Conservation (phyloP, 2,329 filamentous ascomycete species). For the Geoglossum cookeanum region DNA sequence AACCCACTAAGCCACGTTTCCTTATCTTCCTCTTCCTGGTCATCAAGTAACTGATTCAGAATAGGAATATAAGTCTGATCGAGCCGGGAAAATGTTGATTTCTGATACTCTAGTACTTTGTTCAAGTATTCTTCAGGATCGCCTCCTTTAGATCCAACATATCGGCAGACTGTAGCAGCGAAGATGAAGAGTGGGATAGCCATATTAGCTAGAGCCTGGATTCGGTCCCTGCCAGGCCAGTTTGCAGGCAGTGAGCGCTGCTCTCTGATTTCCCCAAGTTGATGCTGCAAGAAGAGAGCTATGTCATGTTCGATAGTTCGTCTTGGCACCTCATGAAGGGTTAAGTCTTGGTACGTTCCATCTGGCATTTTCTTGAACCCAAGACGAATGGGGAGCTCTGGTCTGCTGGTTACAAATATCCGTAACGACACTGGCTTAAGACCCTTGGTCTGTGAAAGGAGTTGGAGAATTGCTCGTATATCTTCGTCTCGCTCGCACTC, state of each 20-base stretch:
- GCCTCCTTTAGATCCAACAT: slow-evolving; percentile 7
- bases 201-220: slow-evolving; percentile 14
- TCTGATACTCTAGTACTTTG: slow-evolving; percentile 5
- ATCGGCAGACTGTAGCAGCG: slow-evolving; percentile 12
- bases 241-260: slow-evolving; percentile 7
- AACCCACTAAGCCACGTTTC: slow-evolving; percentile 5
- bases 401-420: slow-evolving; percentile 16
- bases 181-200: slow-evolving; percentile 20
- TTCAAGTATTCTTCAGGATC: slow-evolving; percentile 7
- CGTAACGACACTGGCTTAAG: slow-evolving; percentile 8
- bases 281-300: slow-evolving; percentile 14
- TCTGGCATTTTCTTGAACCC: slow-evolving; percentile 13
- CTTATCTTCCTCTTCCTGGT: slow-evolving; percentile 7
- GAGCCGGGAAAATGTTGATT: slow-evolving; percentile 6
- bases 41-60: slow-evolving; percentile 7
- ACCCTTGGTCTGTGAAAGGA: slow-evolving; percentile 8
- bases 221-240: slow-evolving; percentile 17
- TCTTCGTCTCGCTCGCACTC: slow-evolving; percentile 14
- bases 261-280: slow-evolving; percentile 15
- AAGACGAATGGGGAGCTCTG: slow-evolving; percentile 12
- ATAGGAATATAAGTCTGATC: slow-evolving; percentile 14
- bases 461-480: slow-evolving; percentile 10
- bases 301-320: slow-evolving; percentile 21
- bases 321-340: slow-evolving; percentile 21
- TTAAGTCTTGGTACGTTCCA: slow-evolving; percentile 15